Base-by-base conservation (phyloP, 192 early-diverging fungal species). In the Paraglomus brasilianum region DNA sequence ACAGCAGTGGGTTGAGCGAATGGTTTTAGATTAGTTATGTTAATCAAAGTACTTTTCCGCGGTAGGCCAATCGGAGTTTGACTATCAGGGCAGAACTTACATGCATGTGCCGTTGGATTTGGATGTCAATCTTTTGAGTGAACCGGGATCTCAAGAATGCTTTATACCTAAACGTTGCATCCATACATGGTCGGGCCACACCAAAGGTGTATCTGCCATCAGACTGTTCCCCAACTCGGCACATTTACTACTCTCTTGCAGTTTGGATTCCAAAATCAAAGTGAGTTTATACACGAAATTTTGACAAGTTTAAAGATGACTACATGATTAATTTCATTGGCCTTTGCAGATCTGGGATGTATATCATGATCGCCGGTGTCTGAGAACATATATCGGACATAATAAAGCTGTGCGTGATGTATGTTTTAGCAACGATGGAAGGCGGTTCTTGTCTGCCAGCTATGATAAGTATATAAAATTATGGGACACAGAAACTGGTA, bases 401-500 rank as follows among this genome's bases (percentile, higher is more conserved):
- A 87, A 84, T 61, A 96, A 97, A 76, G 95, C 84, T 1, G 94
- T 99, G 14, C 86, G 92, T 11, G 97, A 96, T 73, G 89, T 98
- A 38, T 85, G 83, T 15, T 99, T 99, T 81, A 87, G 83, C 22
- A 94, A 92, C 69, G 89, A 92, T 69, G 97, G 97, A 17, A 75
- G 73, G 2, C 67, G 80, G 47, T 99, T 99, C 68, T 74, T 99
- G 50, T 92, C 88, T 71, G 89, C 91, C 17, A 89, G 90, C 44
- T 97, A 94, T 69, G 97, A 99, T 76, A 88, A 88, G 67, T 89
- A 84, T 66, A 88, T 96, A 22, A 99, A 99, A 75, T 77, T 96
- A 36, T 99, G 97, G 97, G 97, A 99, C 72, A 97, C 96, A 0
- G 97, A 99, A 70, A 99, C 97, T 5, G 95, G 85, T 81, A 48